Conservation (phyloP, 164 flowering plant species). For the Cinnamomum chago region DNA sequence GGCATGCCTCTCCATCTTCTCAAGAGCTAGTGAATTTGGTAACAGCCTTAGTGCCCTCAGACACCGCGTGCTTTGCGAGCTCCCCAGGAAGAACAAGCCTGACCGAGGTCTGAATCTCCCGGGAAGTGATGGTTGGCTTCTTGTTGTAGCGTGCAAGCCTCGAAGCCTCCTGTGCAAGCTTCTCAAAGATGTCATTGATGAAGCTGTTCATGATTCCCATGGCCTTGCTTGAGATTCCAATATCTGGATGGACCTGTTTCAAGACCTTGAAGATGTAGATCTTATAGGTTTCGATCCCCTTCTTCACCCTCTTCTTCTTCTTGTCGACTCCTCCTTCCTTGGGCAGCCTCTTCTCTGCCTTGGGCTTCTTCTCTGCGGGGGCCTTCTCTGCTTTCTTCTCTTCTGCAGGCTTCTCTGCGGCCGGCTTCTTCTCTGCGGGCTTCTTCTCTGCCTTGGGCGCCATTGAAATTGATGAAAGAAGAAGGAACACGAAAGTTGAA, state of each 20-base stretch:
- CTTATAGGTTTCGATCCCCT: slow-evolving; percentile 16
- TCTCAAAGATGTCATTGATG: slow-evolving; percentile 22
- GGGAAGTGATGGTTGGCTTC: slow-evolving; percentile 20
- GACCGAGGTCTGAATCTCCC: slow-evolving; percentile 23
- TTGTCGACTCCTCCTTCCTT: slow-evolving; percentile 10
- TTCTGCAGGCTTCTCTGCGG: slow-evolving; percentile 19
- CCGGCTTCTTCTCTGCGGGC: slow-evolving; percentile 19
- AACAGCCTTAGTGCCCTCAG: slow-evolving; percentile 20
- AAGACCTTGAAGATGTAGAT: slow-evolving; percentile 25
- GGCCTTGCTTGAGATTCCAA: slow-evolving; percentile 22
- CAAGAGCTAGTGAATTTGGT: slow-evolving; percentile 23
- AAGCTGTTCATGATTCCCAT: slow-evolving; percentile 25
- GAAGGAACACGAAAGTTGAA: not conserved
- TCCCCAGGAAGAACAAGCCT: slow-evolving; percentile 17
- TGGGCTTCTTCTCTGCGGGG: slow-evolving; percentile 4
- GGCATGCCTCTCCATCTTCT: not conserved
- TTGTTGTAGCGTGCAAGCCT: slow-evolving; percentile 22
- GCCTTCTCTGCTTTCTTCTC: slow-evolving; percentile 10
- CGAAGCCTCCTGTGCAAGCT: slow-evolving; percentile 20
- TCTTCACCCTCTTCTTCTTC: slow-evolving; percentile 18
- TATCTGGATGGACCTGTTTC: slow-evolving; percentile 22
- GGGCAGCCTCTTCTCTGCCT: slow-evolving; percentile 12
- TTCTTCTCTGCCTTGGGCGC: not conserved
- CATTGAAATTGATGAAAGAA: not conserved
- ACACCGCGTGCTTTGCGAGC: slow-evolving; percentile 20